Evolutionary conservation across 1,284 basidiomycete genomes (phyloP).

Genomic region (Melampsora abietis-canadensis): DNA sequence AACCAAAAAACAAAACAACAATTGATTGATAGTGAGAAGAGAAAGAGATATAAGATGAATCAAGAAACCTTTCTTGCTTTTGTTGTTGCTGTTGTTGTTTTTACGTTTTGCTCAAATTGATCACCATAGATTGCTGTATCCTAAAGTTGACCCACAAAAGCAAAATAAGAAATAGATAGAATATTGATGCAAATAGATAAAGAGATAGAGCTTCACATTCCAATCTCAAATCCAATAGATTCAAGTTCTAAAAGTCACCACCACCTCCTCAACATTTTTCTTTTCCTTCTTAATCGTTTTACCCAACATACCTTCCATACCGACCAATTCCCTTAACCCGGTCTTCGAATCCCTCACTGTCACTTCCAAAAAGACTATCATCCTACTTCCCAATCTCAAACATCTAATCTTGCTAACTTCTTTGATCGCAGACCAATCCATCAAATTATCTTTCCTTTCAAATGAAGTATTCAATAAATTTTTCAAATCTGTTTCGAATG

Average conservation of each 20-base stretch:
- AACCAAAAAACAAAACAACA: too few species aligned
- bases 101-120: too few species aligned
- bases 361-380: slow-evolving; percentile 6
- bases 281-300: slow-evolving; percentile 17
- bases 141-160: too few species aligned
- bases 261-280: slow-evolving; percentile 17
- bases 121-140: too few species aligned
- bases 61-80: too few species aligned
- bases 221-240: not conserved
- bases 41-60: too few species aligned
- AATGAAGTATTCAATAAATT: slow-evolving; percentile 7
- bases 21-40: too few species aligned
- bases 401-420: not conserved
- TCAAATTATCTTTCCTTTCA: not conserved
- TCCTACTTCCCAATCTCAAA: slow-evolving; percentile 8
- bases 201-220: too few species aligned
- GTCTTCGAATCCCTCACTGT: not conserved
- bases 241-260: not conserved
- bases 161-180: not conserved
- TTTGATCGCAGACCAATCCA: not conserved
- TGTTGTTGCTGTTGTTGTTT: too few species aligned
- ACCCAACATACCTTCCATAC: slow-evolving; percentile 13
- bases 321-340: slow-evolving; percentile 2
- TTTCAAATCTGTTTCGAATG: slow-evolving; percentile 6
- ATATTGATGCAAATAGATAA: not conserved